Evolutionary conservation across 331 rosid genomes (phyloP), one percentile per base, ranked within the genome.

Genomic region (Spiraea crenata): DNA sequence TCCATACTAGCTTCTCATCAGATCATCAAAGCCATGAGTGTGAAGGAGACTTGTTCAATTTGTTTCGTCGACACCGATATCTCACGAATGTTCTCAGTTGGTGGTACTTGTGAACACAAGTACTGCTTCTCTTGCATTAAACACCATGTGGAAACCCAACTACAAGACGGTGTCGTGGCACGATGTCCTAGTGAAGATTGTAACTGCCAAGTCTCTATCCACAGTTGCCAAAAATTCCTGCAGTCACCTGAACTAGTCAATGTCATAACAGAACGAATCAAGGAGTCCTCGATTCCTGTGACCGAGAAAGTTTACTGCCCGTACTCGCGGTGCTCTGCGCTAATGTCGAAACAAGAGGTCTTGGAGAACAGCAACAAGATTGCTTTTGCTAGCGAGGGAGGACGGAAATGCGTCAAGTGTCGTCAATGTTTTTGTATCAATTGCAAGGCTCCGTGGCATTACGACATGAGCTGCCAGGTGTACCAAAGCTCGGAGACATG

Each of bases 381-480:
- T 20, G 47, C 72, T 7, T 19, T 73, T 38, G 63, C 73, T 56
- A 42, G 20, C 52, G 76, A 80, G 39, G 78, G 84, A 64, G 81
- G 80, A 63, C 71, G 85, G 80, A 84, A 81, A 76, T 89, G 96
- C 76, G 35, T 81, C 67, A 91, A 87, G 72, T 91, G 97, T 57
- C 78, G 70, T 10, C 78, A 61, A 9, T 81, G 77, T 70, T 91
- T 91, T 81, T 91, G 97, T 74, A 74, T 91, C 59, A 50, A 80
- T 46, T 91, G 97, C 83, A 85, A 81, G 86, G 91, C 87, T 65
- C 90, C 97, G 38, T 91, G 96, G 96, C 97, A 91, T 73, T 60
- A 75, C 40, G 79, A 61, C 13, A 69, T 87, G 83, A 65, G 76
- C 44, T 91, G 97, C 74, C 1, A 3, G 46, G 74, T 41, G 5